A percentile compares a stretch with the other conserved stretches of the same genome.
These are phyloP conservation scores for Heliamphora pulchella DNA, from an alignment of 179 eudicot genomes.

Conservation along the genomic window DNA sequence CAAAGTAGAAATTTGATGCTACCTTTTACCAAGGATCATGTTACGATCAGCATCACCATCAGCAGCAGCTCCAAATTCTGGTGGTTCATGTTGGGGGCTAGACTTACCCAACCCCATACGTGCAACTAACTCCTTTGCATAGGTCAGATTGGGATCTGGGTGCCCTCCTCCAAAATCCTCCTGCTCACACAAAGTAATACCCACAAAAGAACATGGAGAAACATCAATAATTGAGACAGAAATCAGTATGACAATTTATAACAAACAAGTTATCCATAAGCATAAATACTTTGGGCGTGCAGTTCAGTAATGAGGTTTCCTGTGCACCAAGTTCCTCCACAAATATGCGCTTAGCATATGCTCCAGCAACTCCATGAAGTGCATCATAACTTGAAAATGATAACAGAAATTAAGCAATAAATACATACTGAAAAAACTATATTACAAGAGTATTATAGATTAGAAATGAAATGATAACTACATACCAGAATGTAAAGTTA, in stretches of 20 bases:
- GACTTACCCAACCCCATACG: constrained; percentile 94
- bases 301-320: constrained; percentile 71
- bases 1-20: constrained; percentile 6
- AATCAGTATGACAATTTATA: background rate
- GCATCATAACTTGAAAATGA: constrained; percentile 67
- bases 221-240: background rate
- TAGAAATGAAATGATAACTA: constrained; percentile 2
- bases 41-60: constrained; percentile 99
- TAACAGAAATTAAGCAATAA: constrained; percentile 9
- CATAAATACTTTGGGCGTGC: constrained; percentile 74
- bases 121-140: constrained; percentile 91
- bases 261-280: background rate
- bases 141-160: constrained; percentile 98
- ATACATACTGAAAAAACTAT: constrained; percentile 9
- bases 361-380: constrained; percentile 99
- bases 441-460: background rate
- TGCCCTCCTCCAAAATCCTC: constrained; percentile 99
- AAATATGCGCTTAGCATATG: constrained; percentile 87
- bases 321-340: constrained; percentile 91
- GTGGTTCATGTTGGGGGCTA: constrained; percentile 51
- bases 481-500: constrained; percentile 86
- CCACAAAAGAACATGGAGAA: constrained; percentile 1
- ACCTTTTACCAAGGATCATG: constrained; percentile 99
- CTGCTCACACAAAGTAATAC: constrained; percentile 29
- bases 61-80: constrained; percentile 99